phyloP scores from a whole-genome alignment of 2,329 filamentous ascomycete genomes.

The Nemania diffusa region DNA sequence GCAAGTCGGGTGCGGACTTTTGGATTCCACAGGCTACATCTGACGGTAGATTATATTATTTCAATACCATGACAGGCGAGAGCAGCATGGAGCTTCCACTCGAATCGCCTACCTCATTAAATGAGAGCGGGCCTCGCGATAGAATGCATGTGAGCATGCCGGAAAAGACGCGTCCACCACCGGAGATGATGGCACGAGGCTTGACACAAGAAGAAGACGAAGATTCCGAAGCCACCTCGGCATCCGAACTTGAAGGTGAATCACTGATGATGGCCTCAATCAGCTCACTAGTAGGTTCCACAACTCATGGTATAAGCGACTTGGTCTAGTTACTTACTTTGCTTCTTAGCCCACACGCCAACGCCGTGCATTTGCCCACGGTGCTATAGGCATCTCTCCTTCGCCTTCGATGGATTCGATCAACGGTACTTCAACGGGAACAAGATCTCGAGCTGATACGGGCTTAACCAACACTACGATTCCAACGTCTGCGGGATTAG shows the following conservation, averaged over 20 bases:
- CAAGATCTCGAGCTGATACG: conserved; percentile 67
- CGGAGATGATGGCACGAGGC: conserved; percentile 89
- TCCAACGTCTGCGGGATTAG: conserved; percentile 51
- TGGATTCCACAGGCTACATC: conserved; percentile 98
- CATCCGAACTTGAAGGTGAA: conserved; percentile 84
- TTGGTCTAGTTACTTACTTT: conserved; percentile 38
- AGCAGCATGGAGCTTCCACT: conserved; percentile 94
- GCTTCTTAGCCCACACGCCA: conserved; percentile 61
- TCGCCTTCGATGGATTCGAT: conserved; percentile 93
- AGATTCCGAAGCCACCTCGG: conserved; percentile 84
- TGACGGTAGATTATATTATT: conserved; percentile 94
- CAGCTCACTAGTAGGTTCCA: conserved; percentile 70
- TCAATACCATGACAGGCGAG: conserved; percentile 96
- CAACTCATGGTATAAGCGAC: conserved; percentile 8
- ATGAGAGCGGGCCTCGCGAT: conserved; percentile 87
- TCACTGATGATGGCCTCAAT: conserved; percentile 75
- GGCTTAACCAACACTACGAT: conserved; percentile 56
- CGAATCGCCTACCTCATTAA: conserved; percentile 83
- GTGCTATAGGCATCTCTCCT: conserved; percentile 75
- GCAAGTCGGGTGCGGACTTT: conserved; percentile 87
- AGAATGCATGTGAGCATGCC: conserved; percentile 89
- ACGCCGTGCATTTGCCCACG: conserved; percentile 71
- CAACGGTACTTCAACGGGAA: conserved; percentile 72
- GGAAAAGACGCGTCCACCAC: conserved; percentile 87
- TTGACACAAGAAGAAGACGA: conserved; percentile 87